A percentile compares a stretch with the other conserved stretches of the same genome.
These are phyloP conservation scores for Cryptococcus wingfieldii DNA, from an alignment of 1,284 basidiomycete genomes.

Conservation along the genomic window DNA sequence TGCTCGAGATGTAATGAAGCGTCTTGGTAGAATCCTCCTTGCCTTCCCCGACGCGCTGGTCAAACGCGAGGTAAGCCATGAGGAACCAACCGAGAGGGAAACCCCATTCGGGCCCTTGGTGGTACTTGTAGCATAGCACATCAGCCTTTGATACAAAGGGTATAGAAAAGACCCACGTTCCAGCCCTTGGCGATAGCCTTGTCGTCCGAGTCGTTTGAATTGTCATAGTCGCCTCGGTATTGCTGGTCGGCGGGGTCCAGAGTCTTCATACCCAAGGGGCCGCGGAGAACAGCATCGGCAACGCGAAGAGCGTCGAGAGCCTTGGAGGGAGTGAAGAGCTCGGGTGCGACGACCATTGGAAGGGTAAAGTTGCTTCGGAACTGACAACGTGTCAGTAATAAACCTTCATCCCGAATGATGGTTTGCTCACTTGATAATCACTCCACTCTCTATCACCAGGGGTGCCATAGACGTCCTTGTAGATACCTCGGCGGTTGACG, in stretches of 20 bases:
- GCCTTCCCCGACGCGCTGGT: conserved; percentile 56
- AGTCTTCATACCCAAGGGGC: conserved; percentile 90
- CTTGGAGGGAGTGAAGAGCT: conserved; percentile 78
- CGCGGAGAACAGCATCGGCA: conserved; percentile 69
- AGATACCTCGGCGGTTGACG: conserved; percentile 88
- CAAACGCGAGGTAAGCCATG: conserved; percentile 84
- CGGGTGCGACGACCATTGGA: conserved; percentile 95
- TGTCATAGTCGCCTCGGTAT: conserved; percentile 86
- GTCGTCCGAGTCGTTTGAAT: conserved; percentile 82
- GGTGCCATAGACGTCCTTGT: conserved; percentile 95
- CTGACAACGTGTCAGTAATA: conserved; percentile 10
- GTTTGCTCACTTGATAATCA: conserved; percentile 70
- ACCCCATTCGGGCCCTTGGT: conserved; percentile 71
- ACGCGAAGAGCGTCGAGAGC: conserved; percentile 72
- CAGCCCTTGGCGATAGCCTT: conserved; percentile 77
- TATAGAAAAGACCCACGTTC: conserved; percentile 53
- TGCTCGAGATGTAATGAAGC: conserved; percentile 69
- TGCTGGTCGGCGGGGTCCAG: conserved; percentile 78
- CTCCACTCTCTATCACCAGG: conserved; percentile 83
- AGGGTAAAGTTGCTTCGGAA: conserved; percentile 88
- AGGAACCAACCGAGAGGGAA: conserved; percentile 95
- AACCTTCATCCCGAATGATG: neutral
- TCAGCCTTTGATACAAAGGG: neutral
- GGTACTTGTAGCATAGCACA: conserved; percentile 40
- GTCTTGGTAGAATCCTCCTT: conserved; percentile 68